Evolutionary conservation across 495 filamentous ascomycete species (phyloP), one percentile per base, ranked within the genome.

Genomic region (Penicillium lagena): DNA sequence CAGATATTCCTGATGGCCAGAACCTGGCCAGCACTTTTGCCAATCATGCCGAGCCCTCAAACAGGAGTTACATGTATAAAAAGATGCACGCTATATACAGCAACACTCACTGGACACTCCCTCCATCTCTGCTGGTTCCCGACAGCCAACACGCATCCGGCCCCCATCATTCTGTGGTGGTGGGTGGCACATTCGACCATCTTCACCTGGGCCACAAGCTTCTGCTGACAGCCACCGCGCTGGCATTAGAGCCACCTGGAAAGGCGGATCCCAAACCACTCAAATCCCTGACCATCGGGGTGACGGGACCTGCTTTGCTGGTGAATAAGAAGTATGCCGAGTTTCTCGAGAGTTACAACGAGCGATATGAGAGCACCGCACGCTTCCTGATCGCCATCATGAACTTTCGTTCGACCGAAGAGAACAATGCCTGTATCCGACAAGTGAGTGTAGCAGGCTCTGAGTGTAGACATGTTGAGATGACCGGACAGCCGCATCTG

Each of bases 131-230:
- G 35, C 22, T 68, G 36, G 35, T 44, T 37, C 46, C 62, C 28
- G 53, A 63, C 28, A 44, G 62, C 37, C 36, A 49, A 29, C 9
- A 39, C n/a, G 44, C 49, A 35, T 45, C 45, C 27, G 52, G 42
- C 13, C 54, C 59, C 37, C 76, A 82, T 58, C 59, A 63, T 49
- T 74, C 77, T 12, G 85, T 95, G 29, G 81, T 79, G n/a, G 81
- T 97, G 29, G 93, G 91, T 35, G 93, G 93, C 13, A 97, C 93
- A 4, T 98, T 97, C 60, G 93, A 98, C 64, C 88, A 97, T 65
- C 79, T 98, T 32, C 93, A 97, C 59, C 78, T 87, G 27, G 93
- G 93, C n/a, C 93, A 98, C 70, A 96, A 96, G 58, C 74, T 96
- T 15, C 78, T 98, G 7, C 72, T 98, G 31, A 91, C 90, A 7